Percentiles rank a stretch among this genome's conserved stretches.
Evolutionary conservation across 2,329 filamentous ascomycete species (phyloP).

Genomic region (Colletotrichum abscissum): DNA sequence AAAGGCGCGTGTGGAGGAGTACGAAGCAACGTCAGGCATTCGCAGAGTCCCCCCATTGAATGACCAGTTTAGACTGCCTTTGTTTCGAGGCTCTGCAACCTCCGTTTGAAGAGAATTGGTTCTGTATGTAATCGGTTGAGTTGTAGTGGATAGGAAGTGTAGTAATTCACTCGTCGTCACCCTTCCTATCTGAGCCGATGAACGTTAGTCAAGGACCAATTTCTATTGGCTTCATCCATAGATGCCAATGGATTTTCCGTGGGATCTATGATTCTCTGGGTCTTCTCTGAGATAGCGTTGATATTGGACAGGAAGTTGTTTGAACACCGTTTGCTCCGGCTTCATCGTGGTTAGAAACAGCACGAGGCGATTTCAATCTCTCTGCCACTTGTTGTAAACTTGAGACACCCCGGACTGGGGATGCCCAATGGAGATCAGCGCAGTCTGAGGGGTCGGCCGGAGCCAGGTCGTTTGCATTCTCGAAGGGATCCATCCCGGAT

Average conservation of each 20-base stretch:
- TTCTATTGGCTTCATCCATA: not conserved
- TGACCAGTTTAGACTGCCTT: too few species aligned
- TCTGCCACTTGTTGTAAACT: not conserved
- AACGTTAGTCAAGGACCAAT: not conserved
- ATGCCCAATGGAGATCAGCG: slow-evolving; percentile 26
- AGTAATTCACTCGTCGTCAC: not conserved
- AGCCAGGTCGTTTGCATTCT: slow-evolving; percentile 32
- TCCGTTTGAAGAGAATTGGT: not conserved
- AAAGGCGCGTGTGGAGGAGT: not conserved
- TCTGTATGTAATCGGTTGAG: not conserved
- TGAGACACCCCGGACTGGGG: slow-evolving; percentile 27
- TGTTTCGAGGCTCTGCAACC: not conserved
- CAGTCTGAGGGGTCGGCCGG: slow-evolving; percentile 4
- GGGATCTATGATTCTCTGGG: not conserved
- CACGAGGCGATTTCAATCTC: slow-evolving; percentile 2
- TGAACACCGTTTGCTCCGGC: not conserved
- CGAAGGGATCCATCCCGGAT: slow-evolving; percentile 16
- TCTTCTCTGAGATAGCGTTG: not conserved
- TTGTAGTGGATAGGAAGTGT: not conserved
- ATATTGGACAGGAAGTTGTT: too few species aligned
- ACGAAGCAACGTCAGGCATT: not conserved
- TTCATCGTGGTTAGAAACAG: not conserved
- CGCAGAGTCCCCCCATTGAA: not conserved
- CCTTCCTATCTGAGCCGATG: not conserved
- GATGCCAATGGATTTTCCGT: not conserved